Evolutionary conservation across 106 monocot species (phyloP).

Genomic region (Alisma plantagoaquatica): DNA sequence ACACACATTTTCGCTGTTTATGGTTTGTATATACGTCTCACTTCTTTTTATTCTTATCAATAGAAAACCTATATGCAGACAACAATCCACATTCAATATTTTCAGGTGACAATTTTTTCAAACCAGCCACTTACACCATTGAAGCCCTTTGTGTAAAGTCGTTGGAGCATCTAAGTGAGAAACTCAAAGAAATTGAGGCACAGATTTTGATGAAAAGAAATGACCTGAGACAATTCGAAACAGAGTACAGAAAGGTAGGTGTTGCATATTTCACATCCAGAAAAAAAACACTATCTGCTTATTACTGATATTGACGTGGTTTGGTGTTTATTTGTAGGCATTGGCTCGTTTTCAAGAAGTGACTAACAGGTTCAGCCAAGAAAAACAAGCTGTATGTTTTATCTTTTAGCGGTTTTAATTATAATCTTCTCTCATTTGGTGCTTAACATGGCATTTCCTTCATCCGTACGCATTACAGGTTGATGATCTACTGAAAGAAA

Average conservation of each 20-base stretch:
- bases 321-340: constrained; percentile 31
- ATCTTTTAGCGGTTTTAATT: no score
- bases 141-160: constrained; percentile 64
- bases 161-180: constrained; percentile 64
- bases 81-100: background rate
- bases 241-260: constrained; percentile 78
- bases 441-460: background rate
- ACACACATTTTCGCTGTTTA: constrained; percentile 35
- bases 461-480: constrained; percentile 31
- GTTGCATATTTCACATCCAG: background rate
- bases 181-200: constrained; percentile 66
- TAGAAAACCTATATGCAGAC: background rate
- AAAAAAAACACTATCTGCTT: background rate
- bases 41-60: background rate
- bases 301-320: background rate
- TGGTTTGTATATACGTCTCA: constrained; percentile 27
- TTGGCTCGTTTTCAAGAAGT: constrained; percentile 73
- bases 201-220: constrained; percentile 69
- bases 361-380: constrained; percentile 54
- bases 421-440: no score
- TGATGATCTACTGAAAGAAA: constrained; percentile 68
- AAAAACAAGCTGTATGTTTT: constrained; percentile 59
- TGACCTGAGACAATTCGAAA: constrained; percentile 81
- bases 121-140: constrained; percentile 71
- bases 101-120: constrained; percentile 92